phyloP scores from a whole-genome alignment of 805 yeast species.

The Trichomonascus vanleenenianus region DNA sequence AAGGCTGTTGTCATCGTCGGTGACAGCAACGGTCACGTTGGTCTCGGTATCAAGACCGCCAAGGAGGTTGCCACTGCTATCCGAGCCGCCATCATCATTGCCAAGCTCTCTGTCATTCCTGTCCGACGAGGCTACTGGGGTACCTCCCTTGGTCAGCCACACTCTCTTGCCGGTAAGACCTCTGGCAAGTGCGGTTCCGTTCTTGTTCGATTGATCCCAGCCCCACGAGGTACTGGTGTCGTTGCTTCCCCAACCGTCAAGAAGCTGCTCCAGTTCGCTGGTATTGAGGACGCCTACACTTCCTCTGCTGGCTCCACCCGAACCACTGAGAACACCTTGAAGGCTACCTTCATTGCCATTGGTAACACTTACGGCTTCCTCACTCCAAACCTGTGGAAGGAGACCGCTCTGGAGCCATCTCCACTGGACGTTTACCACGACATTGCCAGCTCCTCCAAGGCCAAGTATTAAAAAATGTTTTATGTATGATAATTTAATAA shows the following conservation, averaged over 20 bases:
- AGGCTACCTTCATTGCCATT: constrained; percentile 98
- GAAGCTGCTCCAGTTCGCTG: constrained; percentile 98
- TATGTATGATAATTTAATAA: constrained; percentile 4
- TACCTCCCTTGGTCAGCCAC: constrained; percentile 98
- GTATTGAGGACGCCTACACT: constrained; percentile 99
- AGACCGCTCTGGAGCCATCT: constrained; percentile 73
- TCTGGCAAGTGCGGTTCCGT: constrained; percentile 99
- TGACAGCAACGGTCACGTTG: constrained; percentile 99
- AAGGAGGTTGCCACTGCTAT: constrained; percentile 99
- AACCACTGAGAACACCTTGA: constrained; percentile 99
- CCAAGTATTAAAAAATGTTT: constrained; percentile 21
- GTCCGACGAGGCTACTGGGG: constrained; percentile 99
- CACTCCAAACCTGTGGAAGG: constrained; percentile 98
- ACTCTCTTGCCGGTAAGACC: constrained; percentile 95
- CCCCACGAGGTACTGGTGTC: constrained; percentile 99
- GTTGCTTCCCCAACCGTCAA: constrained; percentile 99
- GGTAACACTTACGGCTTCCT: constrained; percentile 99
- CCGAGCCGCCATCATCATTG: constrained; percentile 99
- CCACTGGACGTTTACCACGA: constrained; percentile 83
- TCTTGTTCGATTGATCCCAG: constrained; percentile 95
- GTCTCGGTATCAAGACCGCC: constrained; percentile 99
- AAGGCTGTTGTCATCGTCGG: constrained; percentile 99
- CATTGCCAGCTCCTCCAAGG: constrained; percentile 24
- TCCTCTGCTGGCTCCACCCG: constrained; percentile 98
- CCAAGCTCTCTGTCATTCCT: constrained; percentile 97